A percentile compares a stretch with the other conserved stretches of the same genome.
Conservation (phyloP, 2,329 filamentous ascomycete species). For the Penicillium capsulatum region DNA sequence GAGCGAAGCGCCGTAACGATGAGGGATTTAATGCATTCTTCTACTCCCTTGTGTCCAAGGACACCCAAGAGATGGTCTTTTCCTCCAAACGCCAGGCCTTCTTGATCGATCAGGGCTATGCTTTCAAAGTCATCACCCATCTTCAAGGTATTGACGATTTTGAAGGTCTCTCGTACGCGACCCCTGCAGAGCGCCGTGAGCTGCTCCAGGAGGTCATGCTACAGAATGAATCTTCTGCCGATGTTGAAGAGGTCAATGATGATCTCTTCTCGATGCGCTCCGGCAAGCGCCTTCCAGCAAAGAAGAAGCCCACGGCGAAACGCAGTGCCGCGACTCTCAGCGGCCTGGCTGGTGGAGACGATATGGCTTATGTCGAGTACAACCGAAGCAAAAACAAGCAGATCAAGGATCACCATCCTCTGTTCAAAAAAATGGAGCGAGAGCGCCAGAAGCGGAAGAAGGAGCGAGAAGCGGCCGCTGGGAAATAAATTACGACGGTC, state of each 20-base stretch:
- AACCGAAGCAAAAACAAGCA: slow-evolving; percentile 68
- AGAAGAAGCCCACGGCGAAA: slow-evolving; percentile 58
- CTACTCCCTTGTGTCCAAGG: slow-evolving; percentile 94
- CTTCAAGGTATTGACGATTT: slow-evolving; percentile 85
- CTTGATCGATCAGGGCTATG: slow-evolving; percentile 94
- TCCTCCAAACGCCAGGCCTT: slow-evolving; percentile 96
- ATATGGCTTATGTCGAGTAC: slow-evolving; percentile 94
- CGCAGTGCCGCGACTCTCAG: slow-evolving; percentile 80
- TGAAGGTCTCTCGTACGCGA: slow-evolving; percentile 72
- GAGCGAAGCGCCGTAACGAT: slow-evolving; percentile 92
- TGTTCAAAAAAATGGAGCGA: slow-evolving; percentile 63
- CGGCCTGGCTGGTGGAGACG: slow-evolving; percentile 83
- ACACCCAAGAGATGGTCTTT: slow-evolving; percentile 97
- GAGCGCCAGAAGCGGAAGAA: slow-evolving; percentile 57
- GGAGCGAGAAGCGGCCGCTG: slow-evolving; percentile 32
- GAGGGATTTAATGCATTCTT: slow-evolving; percentile 99
- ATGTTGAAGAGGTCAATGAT: slow-evolving; percentile 65
- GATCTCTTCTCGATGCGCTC: slow-evolving; percentile 61
- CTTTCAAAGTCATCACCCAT: slow-evolving; percentile 98
- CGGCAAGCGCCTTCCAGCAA: slow-evolving; percentile 36
- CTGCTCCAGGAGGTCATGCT: slow-evolving; percentile 84
- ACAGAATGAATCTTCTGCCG: slow-evolving; percentile 71
- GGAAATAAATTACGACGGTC: no score
- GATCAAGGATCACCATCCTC: slow-evolving; percentile 59
- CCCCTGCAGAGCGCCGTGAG: slow-evolving; percentile 74